Conservation (phyloP, 2,329 filamentous ascomycete species). For the Sporothrix variecibatus region DNA sequence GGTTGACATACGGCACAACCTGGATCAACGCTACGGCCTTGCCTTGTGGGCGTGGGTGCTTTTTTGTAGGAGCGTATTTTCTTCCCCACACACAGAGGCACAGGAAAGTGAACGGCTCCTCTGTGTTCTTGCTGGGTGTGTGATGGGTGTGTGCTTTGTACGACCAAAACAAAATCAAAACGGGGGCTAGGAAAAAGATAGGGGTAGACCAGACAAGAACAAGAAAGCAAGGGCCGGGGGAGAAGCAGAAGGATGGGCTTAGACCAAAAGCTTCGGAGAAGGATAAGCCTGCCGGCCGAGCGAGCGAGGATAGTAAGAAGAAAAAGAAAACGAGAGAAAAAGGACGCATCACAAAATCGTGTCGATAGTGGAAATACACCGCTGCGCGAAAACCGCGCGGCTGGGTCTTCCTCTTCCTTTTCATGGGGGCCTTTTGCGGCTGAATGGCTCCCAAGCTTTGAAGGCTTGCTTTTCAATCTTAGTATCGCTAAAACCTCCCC, state of each 20-base stretch:
- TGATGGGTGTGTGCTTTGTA: not conserved
- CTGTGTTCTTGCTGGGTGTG: not conserved
- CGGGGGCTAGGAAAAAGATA: not conserved
- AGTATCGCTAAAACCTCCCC: not conserved
- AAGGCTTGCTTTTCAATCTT: not conserved
- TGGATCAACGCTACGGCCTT: not conserved
- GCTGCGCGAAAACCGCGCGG: not conserved
- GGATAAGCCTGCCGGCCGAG: not conserved
- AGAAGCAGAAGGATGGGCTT: not conserved
- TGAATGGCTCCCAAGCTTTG: not conserved
- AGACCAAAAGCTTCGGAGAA: not conserved
- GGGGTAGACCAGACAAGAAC: not conserved
- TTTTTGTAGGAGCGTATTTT: not conserved
- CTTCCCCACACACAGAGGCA: not conserved
- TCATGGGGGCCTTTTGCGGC: not conserved
- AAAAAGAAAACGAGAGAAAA: not conserved
- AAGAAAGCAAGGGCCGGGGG: not conserved
- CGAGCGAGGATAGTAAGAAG: not conserved
- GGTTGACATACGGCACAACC: not conserved
- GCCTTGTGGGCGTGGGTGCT: not conserved
- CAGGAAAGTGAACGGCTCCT: not conserved
- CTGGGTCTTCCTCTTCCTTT: not conserved
- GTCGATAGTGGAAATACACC: not conserved
- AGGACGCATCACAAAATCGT: not conserved
- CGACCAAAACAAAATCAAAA: not conserved